Percentiles rank a stretch among this genome's conserved stretches.
These are phyloP conservation scores for Penstemon newberryi DNA, from an alignment of 257 asterid species.

Conservation along the genomic window DNA sequence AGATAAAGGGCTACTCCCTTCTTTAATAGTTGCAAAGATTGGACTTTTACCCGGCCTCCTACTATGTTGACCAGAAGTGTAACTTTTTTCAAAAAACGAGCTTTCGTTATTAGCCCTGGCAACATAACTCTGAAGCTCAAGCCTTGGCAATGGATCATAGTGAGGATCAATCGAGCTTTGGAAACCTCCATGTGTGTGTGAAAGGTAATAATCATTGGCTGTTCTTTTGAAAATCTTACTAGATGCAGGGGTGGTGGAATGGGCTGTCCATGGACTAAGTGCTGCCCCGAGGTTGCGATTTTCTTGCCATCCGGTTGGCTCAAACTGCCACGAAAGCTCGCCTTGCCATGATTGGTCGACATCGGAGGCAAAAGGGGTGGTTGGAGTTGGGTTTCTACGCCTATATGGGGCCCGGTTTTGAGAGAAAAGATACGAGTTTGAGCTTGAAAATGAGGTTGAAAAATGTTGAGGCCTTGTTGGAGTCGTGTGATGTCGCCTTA, in stretches of 20 bases:
- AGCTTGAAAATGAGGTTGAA: constrained; percentile 47
- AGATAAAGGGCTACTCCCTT: constrained; percentile 42
- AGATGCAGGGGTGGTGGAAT: constrained; percentile 36
- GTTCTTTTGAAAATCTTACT: constrained; percentile 51
- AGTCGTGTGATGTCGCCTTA: constrained; percentile 45
- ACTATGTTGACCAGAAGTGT: constrained; percentile 17
- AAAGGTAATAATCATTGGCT: constrained; percentile 64
- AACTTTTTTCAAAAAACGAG: constrained; percentile 31
- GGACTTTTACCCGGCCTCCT: constrained; percentile 24
- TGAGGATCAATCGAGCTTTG: constrained; percentile 34
- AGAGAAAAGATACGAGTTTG: constrained; percentile 41
- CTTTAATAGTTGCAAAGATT: constrained; percentile 26
- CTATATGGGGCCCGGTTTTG: constrained; percentile 21
- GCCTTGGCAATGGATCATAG: constrained; percentile 43
- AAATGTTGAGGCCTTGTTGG: constrained; percentile 41
- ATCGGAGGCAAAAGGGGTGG: constrained; percentile 64
- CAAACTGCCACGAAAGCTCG: constrained; percentile 73
- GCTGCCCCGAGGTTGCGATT: constrained; percentile 58
- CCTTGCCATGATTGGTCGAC: constrained; percentile 68
- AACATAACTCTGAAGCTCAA: constrained; percentile 64
- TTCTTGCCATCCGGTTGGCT: constrained; percentile 61
- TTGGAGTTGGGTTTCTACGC: constrained; percentile 41
- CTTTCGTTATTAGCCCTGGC: constrained; percentile 32
- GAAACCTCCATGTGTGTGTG: constrained; percentile 37
- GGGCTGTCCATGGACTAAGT: constrained; percentile 55